These are phyloP conservation scores for Musa troglodytarum DNA, from an alignment of 176 grass and related monocot species.

Conservation along the genomic window DNA sequence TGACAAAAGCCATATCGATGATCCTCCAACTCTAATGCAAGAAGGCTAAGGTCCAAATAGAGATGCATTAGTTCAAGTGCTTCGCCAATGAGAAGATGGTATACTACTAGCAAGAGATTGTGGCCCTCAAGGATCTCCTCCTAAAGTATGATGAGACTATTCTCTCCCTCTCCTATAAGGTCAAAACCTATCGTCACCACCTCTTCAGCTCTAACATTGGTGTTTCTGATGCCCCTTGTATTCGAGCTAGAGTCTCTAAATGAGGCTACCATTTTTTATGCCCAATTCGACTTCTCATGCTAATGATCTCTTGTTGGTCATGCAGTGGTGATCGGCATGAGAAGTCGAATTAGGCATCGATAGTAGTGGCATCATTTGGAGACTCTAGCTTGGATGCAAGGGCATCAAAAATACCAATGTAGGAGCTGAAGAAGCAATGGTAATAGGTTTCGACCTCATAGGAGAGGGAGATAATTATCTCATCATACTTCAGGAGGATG, in stretches of 20 bases:
- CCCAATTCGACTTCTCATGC: slow-evolving; percentile 11
- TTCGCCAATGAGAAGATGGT: slow-evolving; percentile 59
- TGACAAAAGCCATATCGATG: slow-evolving; percentile 66
- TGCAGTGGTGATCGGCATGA: slow-evolving; percentile 1
- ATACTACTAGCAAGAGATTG: slow-evolving; percentile 27
- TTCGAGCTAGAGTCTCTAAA: neutral
- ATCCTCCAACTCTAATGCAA: slow-evolving; percentile 67
- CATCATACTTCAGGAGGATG: slow-evolving; percentile 24
- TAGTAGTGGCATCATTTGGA: neutral
- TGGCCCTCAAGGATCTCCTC: slow-evolving; percentile 37
- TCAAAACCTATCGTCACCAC: slow-evolving; percentile 39
- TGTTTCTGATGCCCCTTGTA: neutral
- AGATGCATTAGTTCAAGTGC: slow-evolving; percentile 50
- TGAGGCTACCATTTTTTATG: neutral
- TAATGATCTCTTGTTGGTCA: neutral
- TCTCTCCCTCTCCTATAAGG: slow-evolving; percentile 16
- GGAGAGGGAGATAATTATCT: slow-evolving; percentile 20
- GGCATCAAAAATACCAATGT: neutral
- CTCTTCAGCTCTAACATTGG: slow-evolving; percentile 24
- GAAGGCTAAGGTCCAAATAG: slow-evolving; percentile 61
- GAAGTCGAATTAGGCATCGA: neutral
- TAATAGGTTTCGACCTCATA: slow-evolving; percentile 32
- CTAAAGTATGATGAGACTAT: slow-evolving; percentile 21
- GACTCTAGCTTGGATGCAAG: neutral
- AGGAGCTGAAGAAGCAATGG: slow-evolving; percentile 32